phyloP scores from a whole-genome alignment of 768 basidiomycete species.

The Termitomyces eurrhizus region DNA sequence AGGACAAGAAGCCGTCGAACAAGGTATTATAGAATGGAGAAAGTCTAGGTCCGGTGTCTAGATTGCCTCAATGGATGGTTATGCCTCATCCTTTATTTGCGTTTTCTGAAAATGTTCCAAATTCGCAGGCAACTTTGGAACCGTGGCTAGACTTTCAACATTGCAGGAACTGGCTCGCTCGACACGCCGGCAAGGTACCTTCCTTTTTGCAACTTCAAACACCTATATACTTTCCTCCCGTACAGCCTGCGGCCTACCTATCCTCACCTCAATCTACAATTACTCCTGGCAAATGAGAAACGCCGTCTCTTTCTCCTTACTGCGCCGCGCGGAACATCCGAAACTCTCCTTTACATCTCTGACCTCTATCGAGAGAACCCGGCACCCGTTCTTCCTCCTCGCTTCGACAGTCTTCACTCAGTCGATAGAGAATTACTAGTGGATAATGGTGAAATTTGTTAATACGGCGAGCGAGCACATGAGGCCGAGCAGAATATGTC shows the following conservation, averaged over 20 bases:
- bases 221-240: background rate
- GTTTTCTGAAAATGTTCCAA: background rate
- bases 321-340: background rate
- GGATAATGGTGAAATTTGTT: background rate
- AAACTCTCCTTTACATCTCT: background rate
- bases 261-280: background rate
- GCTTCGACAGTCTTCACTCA: background rate
- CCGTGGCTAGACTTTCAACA: background rate
- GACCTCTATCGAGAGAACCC: background rate
- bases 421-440: background rate
- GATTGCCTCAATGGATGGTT: conserved; percentile 39
- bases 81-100: background rate
- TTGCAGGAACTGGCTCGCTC: background rate
- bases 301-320: background rate
- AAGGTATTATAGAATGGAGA: conserved; percentile 56
- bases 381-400: background rate
- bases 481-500: background rate
- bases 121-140: background rate
- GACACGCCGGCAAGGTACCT: background rate
- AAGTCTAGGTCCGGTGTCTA: conserved; percentile 50
- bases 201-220: background rate
- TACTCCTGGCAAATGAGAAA: background rate
- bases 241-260: background rate
- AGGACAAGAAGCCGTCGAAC: conserved; percentile 45
- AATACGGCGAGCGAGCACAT: background rate